Conservation (phyloP, 306 rosid genomes). For the Canavalia ensiformis region DNA sequence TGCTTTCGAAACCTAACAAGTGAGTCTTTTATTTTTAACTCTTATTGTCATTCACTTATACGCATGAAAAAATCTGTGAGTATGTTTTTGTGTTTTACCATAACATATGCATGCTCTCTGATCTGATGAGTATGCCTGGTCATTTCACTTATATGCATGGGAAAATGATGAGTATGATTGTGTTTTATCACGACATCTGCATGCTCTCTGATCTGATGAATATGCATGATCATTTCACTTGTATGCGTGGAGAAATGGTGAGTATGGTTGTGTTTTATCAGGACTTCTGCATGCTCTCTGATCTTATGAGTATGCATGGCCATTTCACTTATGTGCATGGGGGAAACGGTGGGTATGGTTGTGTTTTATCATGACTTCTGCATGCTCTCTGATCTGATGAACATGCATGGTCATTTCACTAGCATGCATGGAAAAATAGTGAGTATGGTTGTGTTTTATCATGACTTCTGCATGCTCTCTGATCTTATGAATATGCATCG, state of each 20-base stretch:
- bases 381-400: conserved; percentile 17
- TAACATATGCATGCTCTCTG: conserved; percentile 33
- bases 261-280: conserved; percentile 31
- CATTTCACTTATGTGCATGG: not conserved
- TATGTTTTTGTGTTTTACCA: conserved; percentile 28
- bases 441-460: conserved; percentile 29
- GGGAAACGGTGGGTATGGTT: not conserved
- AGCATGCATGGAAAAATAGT: not conserved
- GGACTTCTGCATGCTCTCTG: conserved; percentile 33
- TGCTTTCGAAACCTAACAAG: conserved; percentile 29
- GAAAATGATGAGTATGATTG: not conserved
- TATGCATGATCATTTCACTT: conserved; percentile 49
- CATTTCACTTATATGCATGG: not conserved
- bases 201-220: conserved; percentile 4
- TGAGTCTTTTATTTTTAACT: conserved; percentile 7
- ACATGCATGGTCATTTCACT: conserved; percentile 48
- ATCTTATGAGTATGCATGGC: no score
- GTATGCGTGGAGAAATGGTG: not conserved
- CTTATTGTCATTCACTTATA: not conserved
- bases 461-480: conserved; percentile 35
- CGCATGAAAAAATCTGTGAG: not conserved
- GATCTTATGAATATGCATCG: no score
- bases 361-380: conserved; percentile 30
- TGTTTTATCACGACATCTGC: conserved; percentile 31
- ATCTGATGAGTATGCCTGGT: no score